A percentile compares a stretch with the other conserved stretches of the same genome.
phyloP scores from a whole-genome alignment of 1,139 yeast genomes.

The Geotrichum cucujoidarum region DNA sequence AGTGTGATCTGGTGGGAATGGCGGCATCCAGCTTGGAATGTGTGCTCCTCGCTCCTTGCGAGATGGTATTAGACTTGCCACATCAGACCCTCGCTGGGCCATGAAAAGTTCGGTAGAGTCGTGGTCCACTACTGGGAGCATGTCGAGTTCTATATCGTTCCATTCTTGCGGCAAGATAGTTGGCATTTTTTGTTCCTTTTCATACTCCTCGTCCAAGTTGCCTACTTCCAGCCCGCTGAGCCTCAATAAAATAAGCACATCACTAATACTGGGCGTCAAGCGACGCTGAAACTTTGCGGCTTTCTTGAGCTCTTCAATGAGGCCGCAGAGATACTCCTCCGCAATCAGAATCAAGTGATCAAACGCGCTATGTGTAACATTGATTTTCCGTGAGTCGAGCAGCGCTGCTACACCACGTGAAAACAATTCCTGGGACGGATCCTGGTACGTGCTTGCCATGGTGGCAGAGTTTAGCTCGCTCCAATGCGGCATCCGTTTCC shows the following conservation, averaged over 20 bases:
- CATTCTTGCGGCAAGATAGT: constrained; percentile 16
- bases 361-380: constrained; percentile 26
- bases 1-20: constrained; percentile 89
- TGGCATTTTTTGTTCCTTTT: constrained; percentile 13
- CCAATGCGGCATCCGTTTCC: constrained; percentile 8
- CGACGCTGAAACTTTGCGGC: constrained; percentile 67
- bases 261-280: constrained; percentile 53
- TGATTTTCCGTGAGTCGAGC: constrained; percentile 26
- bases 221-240: constrained; percentile 44
- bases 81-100: constrained; percentile 27
- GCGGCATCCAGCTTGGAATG: constrained; percentile 75
- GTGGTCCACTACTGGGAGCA: constrained; percentile 26
- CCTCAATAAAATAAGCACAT: constrained; percentile 48
- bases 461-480: constrained; percentile 8
- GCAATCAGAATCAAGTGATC: constrained; percentile 39
- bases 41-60: constrained; percentile 47
- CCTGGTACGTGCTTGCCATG: constrained; percentile 8
- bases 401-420: constrained; percentile 30
- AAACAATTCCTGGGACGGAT: constrained; percentile 25
- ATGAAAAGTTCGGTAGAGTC: constrained; percentile 29
- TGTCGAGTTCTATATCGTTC: constrained; percentile 45
- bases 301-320: constrained; percentile 47
- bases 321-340: constrained; percentile 46
- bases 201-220: constrained; percentile 13
- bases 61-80: constrained; percentile 40